phyloP scores from a whole-genome alignment of 768 basidiomycete genomes.

The Calocera viscosa region DNA sequence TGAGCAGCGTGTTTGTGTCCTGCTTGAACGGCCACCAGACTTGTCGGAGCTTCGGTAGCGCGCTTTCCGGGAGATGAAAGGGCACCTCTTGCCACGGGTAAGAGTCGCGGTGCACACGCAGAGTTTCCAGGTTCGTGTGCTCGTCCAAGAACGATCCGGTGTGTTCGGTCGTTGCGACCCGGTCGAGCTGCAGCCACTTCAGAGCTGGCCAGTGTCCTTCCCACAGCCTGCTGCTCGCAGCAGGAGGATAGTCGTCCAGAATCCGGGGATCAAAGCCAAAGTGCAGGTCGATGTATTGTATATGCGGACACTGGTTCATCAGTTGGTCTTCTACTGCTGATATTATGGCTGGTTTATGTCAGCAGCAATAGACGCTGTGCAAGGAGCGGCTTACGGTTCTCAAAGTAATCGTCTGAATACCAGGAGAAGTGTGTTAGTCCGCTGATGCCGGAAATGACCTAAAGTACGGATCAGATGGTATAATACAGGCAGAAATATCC shows the following conservation, averaged over 20 bases:
- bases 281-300: background rate
- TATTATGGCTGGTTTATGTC: background rate
- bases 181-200: background rate
- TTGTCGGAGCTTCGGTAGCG: background rate
- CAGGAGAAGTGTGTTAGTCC: background rate
- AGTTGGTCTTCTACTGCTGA: background rate
- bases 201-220: background rate
- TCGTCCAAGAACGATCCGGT: background rate
- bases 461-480: background rate
- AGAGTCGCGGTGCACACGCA: background rate
- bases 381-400: background rate
- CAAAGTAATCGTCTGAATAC: background rate
- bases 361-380: background rate
- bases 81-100: background rate
- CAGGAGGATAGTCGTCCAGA: background rate
- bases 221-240: background rate
- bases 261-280: background rate
- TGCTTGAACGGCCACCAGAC: conserved; percentile 3
- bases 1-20: background rate
- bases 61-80: background rate
- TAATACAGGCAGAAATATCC: background rate
- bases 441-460: background rate
- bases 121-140: background rate
- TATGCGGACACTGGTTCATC: background rate
- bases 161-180: background rate